Evolutionary conservation across 805 yeast genomes (phyloP).

Genomic region (Candida peoriensis): DNA sequence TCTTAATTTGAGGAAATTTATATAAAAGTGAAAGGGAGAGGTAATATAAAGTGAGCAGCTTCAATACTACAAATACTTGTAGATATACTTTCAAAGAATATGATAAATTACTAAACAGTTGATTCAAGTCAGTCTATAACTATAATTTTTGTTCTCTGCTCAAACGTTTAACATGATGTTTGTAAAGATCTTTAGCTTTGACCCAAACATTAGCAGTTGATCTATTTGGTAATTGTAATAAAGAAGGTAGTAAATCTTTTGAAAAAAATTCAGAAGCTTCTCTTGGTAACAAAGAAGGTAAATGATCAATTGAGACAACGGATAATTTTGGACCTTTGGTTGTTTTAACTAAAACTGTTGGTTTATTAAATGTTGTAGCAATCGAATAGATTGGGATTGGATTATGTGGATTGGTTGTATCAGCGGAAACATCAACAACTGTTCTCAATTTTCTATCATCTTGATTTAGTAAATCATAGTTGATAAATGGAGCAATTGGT

Average conservation of each 20-base stretch:
- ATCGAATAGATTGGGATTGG: constrained; percentile 91
- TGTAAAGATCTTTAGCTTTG: constrained; percentile 77
- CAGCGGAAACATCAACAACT: constrained; percentile 97
- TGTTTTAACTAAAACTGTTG: constrained; percentile 82
- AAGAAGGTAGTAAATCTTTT: constrained; percentile 81
- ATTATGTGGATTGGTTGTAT: constrained; percentile 96
- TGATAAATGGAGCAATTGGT: constrained; percentile 91
- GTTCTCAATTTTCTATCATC: constrained; percentile 76
- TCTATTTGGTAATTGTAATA: constrained; percentile 80
- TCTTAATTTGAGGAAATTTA: too few relatives aligned
- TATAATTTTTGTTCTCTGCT: constrained; percentile 40
- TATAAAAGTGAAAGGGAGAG: too few relatives aligned
- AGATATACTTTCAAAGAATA: too few relatives aligned
- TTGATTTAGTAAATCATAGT: constrained; percentile 59
- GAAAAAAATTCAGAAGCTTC: constrained; percentile 94
- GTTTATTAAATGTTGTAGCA: constrained; percentile 87
- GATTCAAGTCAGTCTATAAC: too few relatives aligned
- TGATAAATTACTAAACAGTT: too few relatives aligned
- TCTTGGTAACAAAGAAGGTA: constrained; percentile 93
- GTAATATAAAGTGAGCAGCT: too few relatives aligned
- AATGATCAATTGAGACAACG: constrained; percentile 92
- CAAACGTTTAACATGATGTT: constrained; percentile 78
- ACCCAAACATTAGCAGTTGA: constrained; percentile 85
- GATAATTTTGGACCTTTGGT: constrained; percentile 80
- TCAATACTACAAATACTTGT: too few relatives aligned